These are phyloP conservation scores for Tetracladium setigerum DNA, from an alignment of 495 filamentous ascomycete species.

Conservation along the genomic window DNA sequence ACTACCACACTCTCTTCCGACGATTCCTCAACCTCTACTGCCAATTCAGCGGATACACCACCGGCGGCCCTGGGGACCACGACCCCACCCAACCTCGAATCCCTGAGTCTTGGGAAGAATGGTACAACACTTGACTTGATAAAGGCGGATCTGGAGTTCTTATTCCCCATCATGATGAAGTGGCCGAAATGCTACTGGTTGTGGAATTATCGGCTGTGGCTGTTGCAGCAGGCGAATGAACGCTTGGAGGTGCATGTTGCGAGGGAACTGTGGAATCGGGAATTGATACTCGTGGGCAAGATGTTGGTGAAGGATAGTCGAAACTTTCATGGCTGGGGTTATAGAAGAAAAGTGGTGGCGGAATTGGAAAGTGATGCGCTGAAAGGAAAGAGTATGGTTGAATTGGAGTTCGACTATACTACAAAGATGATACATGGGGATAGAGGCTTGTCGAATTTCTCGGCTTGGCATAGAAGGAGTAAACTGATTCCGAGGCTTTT, in stretches of 20 bases:
- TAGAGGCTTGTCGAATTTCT: conserved; percentile 84
- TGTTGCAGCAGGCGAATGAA: conserved; percentile 60
- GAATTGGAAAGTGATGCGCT: conserved; percentile 53
- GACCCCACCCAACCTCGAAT: conserved; percentile 36
- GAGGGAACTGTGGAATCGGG: conserved; percentile 67
- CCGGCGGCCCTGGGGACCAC: conserved; percentile 21
- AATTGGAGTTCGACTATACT: conserved; percentile 83
- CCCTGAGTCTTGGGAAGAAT: conserved; percentile 47
- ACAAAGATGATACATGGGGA: conserved; percentile 64
- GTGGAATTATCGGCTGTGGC: conserved; percentile 94
- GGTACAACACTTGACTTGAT: conserved; percentile 47
- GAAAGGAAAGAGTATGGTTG: conserved; percentile 51
- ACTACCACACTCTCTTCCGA: conserved; percentile 43
- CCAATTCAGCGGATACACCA: conserved; percentile 21
- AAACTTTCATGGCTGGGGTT: conserved; percentile 98
- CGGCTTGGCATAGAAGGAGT: conserved; percentile 88
- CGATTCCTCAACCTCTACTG: conserved; percentile 35
- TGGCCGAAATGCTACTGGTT: conserved; percentile 99
- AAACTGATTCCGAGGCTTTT: conserved; percentile 73
- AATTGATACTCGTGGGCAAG: conserved; percentile 71
- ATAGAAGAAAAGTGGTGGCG: conserved; percentile 67
- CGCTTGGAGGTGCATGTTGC: conserved; percentile 48
- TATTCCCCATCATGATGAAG: conserved; percentile 72
- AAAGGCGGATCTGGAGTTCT: conserved; percentile 62
- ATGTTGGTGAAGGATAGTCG: conserved; percentile 81